Evolutionary conservation across 2,329 filamentous ascomycete genomes (phyloP), one percentile per base, ranked within the genome.

Genomic region (Aspergillus pseudoviridinutans): DNA sequence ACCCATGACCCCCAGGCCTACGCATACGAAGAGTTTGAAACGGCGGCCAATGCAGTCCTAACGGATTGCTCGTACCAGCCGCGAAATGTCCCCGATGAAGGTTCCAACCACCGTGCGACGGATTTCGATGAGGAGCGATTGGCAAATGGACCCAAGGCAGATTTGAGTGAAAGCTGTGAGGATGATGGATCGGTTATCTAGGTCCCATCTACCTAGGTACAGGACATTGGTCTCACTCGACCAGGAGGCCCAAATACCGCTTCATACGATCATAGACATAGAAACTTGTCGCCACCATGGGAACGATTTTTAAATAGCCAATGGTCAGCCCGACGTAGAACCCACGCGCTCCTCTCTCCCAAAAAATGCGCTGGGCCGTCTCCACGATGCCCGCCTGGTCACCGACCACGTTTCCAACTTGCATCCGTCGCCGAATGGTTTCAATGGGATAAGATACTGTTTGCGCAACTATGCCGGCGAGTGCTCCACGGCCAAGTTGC

Each of bases 281-380:
- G 20, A 51, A 51, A 41, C 50, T 51, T 7, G 50, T 51, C 9
- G 50, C 50, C 29, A 51, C 32, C 50, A 51, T 51, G 22, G 50
- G 50, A 17, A 22, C 50, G 20, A 51, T 41, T 41, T 51, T 51
- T 4, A 51, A 17, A 20, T 51, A 51, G 24, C 50, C 50, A 41
- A 51, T 51, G n/a, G 50, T 51, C 32, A 51, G 9, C 6, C 50
- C 28, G 20, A 51, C 50, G 10, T 28, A 51, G 24, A 51, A 51
- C 4, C 50, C 50, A 17, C 28, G n/a, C 10, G 25, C 14, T 22
- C 50, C 50, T 24, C 32, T 51, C 4, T 51, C 50, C 20, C 4
- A 20, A 25, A 17, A 51, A 12, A 42, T 51, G 22, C 8, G 12
- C n/a, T 38, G 50, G 29, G 22, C 22, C 24, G 32, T 51, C 9